Conservation (phyloP, 345 rosid species). For the Triadica sebifera region DNA sequence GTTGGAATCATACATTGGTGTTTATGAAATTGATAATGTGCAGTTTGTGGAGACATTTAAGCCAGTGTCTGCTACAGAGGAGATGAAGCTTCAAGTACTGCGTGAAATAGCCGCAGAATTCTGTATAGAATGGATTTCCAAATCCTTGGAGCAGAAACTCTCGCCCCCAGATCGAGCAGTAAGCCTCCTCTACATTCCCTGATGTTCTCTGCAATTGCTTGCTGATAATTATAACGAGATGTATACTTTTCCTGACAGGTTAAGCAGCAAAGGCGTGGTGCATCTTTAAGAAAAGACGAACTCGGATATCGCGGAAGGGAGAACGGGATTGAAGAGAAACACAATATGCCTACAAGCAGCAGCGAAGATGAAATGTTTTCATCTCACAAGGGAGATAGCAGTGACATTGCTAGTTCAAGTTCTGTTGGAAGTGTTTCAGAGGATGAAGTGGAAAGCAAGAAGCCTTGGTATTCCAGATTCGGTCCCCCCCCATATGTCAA, state of each 20-base stretch:
- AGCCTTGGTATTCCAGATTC: conserved; percentile 38
- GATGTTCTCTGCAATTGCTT: background rate
- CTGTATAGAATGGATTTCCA: conserved; percentile 64
- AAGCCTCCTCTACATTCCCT: conserved; percentile 20
- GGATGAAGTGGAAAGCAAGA: conserved; percentile 37
- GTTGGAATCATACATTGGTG: background rate
- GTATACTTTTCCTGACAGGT: too few relatives aligned
- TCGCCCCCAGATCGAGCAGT: conserved; percentile 35
- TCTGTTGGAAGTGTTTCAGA: conserved; percentile 43
- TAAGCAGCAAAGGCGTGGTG: background rate
- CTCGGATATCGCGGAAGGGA: conserved; percentile 20
- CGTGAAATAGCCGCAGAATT: conserved; percentile 54
- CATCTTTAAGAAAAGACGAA: conserved; percentile 11
- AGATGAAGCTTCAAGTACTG: conserved; percentile 60
- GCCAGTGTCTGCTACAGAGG: conserved; percentile 47
- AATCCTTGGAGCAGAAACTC: conserved; percentile 56
- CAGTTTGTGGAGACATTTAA: conserved; percentile 58
- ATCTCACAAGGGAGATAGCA: conserved; percentile 21
- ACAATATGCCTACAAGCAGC: conserved; percentile 24
- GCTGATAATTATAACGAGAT: too few relatives aligned
- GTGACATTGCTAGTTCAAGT: conserved; percentile 41
- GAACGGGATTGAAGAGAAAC: conserved; percentile 18
- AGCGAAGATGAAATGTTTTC: conserved; percentile 46
- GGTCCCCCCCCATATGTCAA: conserved; percentile 55
- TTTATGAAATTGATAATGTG: background rate